phyloP scores from a whole-genome alignment of 441 rosid species.

The Rhodomyrtus psidioides region DNA sequence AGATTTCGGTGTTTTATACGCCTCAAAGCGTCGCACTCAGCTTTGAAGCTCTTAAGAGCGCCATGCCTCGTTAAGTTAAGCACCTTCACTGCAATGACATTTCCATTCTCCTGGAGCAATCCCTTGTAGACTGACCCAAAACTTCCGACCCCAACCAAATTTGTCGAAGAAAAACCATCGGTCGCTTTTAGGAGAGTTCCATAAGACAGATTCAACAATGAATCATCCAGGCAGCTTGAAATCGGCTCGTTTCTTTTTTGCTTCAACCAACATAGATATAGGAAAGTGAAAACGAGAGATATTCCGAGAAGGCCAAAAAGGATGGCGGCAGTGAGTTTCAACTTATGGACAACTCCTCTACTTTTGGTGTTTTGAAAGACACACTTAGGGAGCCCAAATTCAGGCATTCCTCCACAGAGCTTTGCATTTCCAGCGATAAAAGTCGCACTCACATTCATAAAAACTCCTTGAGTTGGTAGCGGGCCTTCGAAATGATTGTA shows the following conservation, averaged over 20 bases:
- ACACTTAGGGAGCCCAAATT: background rate
- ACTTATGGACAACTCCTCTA: no score
- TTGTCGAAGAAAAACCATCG: background rate
- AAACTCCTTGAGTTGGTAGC: background rate
- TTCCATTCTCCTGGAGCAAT: background rate
- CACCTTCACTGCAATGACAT: background rate
- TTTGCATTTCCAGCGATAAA: background rate
- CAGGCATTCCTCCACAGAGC: background rate
- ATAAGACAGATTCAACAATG: background rate
- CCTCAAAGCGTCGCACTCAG: no score
- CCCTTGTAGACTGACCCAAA: background rate
- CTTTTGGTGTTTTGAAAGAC: background rate
- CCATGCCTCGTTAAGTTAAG: background rate
- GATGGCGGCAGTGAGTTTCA: no score
- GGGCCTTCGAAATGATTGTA: background rate
- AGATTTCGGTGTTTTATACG: no score
- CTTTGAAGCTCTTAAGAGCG: background rate
- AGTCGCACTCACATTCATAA: background rate
- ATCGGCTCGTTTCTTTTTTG: background rate
- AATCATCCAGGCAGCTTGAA: background rate
- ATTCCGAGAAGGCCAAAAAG: no score
- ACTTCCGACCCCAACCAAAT: background rate
- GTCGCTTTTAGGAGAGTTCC: background rate
- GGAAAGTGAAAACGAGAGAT: background rate
- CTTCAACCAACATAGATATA: background rate